Percentiles rank a stretch among this genome's conserved stretches.
These are phyloP conservation scores for Clarireedia homoeocarpa DNA, from an alignment of 2,329 filamentous ascomycete genomes.

Conservation along the genomic window DNA sequence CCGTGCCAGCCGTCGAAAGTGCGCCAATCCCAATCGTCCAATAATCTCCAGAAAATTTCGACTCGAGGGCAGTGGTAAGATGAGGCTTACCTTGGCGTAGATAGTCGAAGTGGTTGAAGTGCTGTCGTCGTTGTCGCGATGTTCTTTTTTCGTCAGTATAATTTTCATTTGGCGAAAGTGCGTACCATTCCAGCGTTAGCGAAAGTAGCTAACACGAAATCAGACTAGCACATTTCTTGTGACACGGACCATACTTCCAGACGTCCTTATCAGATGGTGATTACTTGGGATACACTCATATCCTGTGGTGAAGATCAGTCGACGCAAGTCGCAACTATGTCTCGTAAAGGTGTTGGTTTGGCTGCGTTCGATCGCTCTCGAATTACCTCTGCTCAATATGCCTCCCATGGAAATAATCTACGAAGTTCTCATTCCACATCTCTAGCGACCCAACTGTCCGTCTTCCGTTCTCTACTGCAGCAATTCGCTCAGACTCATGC, in stretches of 20 bases:
- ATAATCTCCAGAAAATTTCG: background rate
- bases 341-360: constrained; percentile 79
- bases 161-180: constrained; percentile 11
- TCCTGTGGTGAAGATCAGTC: background rate
- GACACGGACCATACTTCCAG: background rate
- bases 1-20: background rate
- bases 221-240: background rate
- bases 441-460: constrained; percentile 84
- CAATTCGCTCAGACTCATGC: constrained; percentile 93
- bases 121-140: constrained; percentile 11
- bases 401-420: constrained; percentile 80
- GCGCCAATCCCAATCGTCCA: background rate
- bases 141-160: constrained; percentile 3
- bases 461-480: constrained; percentile 91
- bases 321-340: constrained; percentile 37
- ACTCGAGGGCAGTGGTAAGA: background rate
- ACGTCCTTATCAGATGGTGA: constrained; percentile 3
- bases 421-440: constrained; percentile 77
- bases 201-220: constrained; percentile 1
- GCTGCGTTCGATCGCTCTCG: constrained; percentile 82
- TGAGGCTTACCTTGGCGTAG: constrained; percentile 8
- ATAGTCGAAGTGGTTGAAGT: constrained; percentile 11
- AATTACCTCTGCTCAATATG: constrained; percentile 82
- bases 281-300: background rate
- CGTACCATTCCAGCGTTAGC: constrained; percentile 8